Conservation (phyloP, 2,329 filamentous ascomycete species). For the Hortaea werneckii region DNA sequence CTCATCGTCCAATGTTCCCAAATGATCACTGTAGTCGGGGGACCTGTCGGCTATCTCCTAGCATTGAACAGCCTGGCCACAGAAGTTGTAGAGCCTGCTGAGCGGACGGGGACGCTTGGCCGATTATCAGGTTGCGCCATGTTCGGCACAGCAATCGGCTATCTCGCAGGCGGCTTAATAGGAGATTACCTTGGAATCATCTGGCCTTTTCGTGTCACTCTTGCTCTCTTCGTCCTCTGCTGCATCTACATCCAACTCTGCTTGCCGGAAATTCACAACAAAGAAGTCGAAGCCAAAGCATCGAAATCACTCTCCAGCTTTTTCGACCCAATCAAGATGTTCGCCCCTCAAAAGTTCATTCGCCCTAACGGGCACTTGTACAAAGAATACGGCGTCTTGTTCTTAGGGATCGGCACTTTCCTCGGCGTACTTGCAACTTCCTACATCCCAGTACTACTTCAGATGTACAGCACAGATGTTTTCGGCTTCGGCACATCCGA, state of each 20-base stretch:
- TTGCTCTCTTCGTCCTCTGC: slow-evolving; percentile 43
- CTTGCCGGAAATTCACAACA: slow-evolving; percentile 40
- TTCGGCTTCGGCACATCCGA: slow-evolving; percentile 36
- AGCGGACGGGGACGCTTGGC: slow-evolving; percentile 56
- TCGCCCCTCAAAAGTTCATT: slow-evolving; percentile 48
- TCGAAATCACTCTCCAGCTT: slow-evolving; percentile 41
- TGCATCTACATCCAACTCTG: slow-evolving; percentile 32
- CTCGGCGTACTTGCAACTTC: slow-evolving; percentile 59
- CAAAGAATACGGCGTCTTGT: slow-evolving; percentile 52
- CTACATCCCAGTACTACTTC: slow-evolving; percentile 51
- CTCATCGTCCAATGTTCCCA: slow-evolving; percentile 58
- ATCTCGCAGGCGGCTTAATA: slow-evolving; percentile 53
- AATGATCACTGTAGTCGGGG: slow-evolving; percentile 57
- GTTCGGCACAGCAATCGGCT: slow-evolving; percentile 56
- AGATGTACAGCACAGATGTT: slow-evolving; percentile 38
- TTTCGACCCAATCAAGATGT: slow-evolving; percentile 53
- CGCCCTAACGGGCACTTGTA: slow-evolving; percentile 40
- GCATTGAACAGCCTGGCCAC: slow-evolving; percentile 59
- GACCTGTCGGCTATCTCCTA: slow-evolving; percentile 58
- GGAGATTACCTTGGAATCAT: slow-evolving; percentile 54
- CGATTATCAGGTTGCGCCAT: slow-evolving; percentile 57
- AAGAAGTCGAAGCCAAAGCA: slow-evolving; percentile 19
- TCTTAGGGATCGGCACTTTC: slow-evolving; percentile 57
- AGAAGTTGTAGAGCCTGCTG: slow-evolving; percentile 50
- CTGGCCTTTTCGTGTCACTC: slow-evolving; percentile 55